Evolutionary conservation across 148 eudicot species (phyloP).

Genomic region (Rhododendron williamsianum): DNA sequence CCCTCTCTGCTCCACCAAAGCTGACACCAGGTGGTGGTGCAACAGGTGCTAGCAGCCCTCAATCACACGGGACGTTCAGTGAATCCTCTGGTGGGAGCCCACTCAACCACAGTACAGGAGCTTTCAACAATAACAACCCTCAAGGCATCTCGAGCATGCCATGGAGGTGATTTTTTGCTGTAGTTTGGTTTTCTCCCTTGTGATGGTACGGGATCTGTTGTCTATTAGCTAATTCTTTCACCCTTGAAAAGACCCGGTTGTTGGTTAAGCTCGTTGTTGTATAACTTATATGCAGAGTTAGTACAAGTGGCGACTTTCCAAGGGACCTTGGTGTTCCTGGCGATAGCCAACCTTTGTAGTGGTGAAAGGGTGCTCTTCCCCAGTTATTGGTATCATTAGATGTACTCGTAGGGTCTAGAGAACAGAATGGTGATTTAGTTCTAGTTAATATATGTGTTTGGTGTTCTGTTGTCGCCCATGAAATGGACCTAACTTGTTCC

Average conservation of each 20-base stretch:
- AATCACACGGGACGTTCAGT: slow-evolving; percentile 57
- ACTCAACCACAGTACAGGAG: slow-evolving; percentile 51
- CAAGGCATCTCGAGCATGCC: slow-evolving; percentile 49
- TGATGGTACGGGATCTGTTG: neutral
- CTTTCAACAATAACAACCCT: slow-evolving; percentile 29
- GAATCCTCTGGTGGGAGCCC: slow-evolving; percentile 86
- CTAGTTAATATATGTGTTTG: neutral
- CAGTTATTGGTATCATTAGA: neutral
- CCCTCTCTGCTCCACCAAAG: slow-evolving; percentile 33
- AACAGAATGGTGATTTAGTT: neutral
- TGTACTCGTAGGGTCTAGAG: too few relatives aligned
- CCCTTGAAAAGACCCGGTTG: neutral
- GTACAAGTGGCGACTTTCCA: slow-evolving; percentile 3
- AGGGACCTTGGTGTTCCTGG: neutral
- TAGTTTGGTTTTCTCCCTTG: neutral
- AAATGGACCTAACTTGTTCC: neutral
- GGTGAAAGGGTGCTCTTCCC: neutral
- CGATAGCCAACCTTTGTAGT: slow-evolving; percentile 6
- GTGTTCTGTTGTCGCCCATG: neutral
- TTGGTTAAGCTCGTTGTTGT: slow-evolving; percentile 7
- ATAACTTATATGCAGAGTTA: slow-evolving; percentile 13
- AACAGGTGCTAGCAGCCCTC: slow-evolving; percentile 57
- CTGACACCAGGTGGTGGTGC: slow-evolving; percentile 30
- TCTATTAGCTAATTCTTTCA: neutral
- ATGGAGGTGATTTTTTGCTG: slow-evolving; percentile 48